Conservation (phyloP, 2,329 filamentous ascomycete species). For the Xylariaceae sp. region DNA sequence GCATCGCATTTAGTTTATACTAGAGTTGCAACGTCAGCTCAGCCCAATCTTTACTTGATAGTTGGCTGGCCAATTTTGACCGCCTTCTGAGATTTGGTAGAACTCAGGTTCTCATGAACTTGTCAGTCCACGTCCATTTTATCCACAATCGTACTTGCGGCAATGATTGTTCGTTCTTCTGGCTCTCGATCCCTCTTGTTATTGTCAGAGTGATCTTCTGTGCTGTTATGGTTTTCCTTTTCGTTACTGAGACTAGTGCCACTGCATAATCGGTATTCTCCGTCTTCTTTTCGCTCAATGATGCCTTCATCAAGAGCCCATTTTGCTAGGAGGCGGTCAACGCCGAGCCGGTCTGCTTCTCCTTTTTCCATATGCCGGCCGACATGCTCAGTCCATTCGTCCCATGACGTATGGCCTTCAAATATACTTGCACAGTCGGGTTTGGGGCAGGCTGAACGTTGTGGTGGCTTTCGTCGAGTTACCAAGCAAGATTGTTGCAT, state of each 20-base stretch:
- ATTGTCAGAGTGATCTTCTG: slow-evolving; percentile 29
- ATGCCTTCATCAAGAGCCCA: slow-evolving; percentile 63
- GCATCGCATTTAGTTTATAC: too few relatives aligned
- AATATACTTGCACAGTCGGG: slow-evolving; percentile 69
- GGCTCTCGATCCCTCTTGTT: slow-evolving; percentile 27
- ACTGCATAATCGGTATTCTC: slow-evolving; percentile 52
- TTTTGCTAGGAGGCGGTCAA: slow-evolving; percentile 54
- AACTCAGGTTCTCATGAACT: too few relatives aligned
- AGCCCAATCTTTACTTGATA: too few relatives aligned
- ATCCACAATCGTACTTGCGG: slow-evolving; percentile 33
- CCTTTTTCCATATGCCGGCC: slow-evolving; percentile 82
- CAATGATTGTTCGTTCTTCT: slow-evolving; percentile 33
- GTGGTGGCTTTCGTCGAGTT: slow-evolving; percentile 64
- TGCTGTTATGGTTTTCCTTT: slow-evolving; percentile 24
- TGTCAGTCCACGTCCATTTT: slow-evolving; percentile 34
- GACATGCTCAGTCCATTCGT: slow-evolving; percentile 88
- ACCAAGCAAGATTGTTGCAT: slow-evolving; percentile 74
- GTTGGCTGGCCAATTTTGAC: too few relatives aligned
- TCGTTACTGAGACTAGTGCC: slow-evolving; percentile 35
- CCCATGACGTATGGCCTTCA: slow-evolving; percentile 72
- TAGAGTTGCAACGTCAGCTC: too few relatives aligned
- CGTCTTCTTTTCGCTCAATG: slow-evolving; percentile 54
- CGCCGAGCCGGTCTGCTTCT: slow-evolving; percentile 53
- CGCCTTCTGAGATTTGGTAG: too few relatives aligned
- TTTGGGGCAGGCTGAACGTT: slow-evolving; percentile 66